phyloP scores from a whole-genome alignment of 345 rosid genomes.

The Bruguiera sexangula region DNA sequence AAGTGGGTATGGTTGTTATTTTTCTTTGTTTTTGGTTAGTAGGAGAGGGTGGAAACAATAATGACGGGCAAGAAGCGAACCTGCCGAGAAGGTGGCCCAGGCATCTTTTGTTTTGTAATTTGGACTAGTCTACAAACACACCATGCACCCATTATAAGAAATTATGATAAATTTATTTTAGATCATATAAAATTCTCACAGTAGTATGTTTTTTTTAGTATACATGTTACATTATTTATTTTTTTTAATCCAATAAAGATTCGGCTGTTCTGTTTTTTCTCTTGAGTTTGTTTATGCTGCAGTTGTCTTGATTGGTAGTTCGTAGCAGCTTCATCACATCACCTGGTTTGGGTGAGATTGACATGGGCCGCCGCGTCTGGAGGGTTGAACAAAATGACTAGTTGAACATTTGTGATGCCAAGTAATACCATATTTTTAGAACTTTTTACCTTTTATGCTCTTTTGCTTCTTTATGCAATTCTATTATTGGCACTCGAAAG shows the following conservation, averaged over 20 bases:
- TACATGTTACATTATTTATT: too few species aligned
- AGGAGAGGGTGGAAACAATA: background rate
- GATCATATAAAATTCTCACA: too few species aligned
- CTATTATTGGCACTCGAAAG: too few species aligned
- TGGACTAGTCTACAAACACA: too few species aligned
- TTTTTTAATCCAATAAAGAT: too few species aligned
- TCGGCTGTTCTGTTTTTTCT: too few species aligned
- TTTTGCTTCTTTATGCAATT: too few species aligned
- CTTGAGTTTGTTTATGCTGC: background rate
- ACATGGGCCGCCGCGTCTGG: background rate
- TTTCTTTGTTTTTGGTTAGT: background rate
- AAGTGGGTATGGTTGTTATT: background rate
- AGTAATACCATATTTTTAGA: background rate
- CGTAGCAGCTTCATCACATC: slow-evolving; percentile 13
- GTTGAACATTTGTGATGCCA: background rate
- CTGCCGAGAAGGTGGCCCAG: background rate
- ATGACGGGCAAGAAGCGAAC: background rate
- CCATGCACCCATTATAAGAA: too few species aligned
- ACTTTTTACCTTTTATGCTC: too few species aligned
- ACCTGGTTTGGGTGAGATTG: slow-evolving; percentile 21
- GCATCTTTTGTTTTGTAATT: background rate
- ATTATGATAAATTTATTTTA: too few species aligned
- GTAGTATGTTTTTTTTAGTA: too few species aligned
- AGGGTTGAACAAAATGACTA: background rate
- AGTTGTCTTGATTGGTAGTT: background rate